Conservation (phyloP, 163 green algal genomes). For the Scenedesmus sp. region DNA sequence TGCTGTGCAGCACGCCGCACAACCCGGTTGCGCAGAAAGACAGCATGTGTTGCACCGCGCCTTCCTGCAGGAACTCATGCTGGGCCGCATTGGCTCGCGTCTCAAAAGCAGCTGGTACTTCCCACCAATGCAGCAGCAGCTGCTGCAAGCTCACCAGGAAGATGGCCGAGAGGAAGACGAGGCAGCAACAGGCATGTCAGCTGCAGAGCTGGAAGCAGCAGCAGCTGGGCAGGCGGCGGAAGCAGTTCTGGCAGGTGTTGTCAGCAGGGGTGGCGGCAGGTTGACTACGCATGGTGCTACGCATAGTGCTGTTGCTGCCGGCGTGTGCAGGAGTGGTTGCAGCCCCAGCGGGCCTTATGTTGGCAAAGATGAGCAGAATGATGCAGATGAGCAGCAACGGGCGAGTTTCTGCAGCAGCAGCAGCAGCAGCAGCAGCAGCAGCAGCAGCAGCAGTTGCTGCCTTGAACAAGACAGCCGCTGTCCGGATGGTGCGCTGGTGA, state of each 20-base stretch:
- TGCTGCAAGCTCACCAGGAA: background rate
- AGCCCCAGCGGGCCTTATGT: background rate
- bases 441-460: background rate
- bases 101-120: background rate
- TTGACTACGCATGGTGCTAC: background rate
- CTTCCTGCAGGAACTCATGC: constrained; percentile 34
- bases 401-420: background rate
- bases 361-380: background rate
- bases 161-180: background rate
- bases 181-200: background rate
- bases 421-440: background rate
- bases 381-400: background rate
- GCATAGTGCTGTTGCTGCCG: background rate
- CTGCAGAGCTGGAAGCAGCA: constrained; percentile 1
- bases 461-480: background rate
- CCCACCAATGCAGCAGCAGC: constrained; percentile 25
- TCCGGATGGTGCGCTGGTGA: too few species aligned
- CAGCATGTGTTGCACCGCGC: too few species aligned
- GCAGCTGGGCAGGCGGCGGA: background rate
- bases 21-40: too few species aligned
- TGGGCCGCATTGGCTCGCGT: background rate
- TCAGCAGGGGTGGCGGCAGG: background rate
- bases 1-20: too few species aligned
- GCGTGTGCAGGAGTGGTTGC: background rate
- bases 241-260: background rate